Conservation (phyloP, 2,329 filamentous ascomycete genomes). For the Fusarium begoniae region DNA sequence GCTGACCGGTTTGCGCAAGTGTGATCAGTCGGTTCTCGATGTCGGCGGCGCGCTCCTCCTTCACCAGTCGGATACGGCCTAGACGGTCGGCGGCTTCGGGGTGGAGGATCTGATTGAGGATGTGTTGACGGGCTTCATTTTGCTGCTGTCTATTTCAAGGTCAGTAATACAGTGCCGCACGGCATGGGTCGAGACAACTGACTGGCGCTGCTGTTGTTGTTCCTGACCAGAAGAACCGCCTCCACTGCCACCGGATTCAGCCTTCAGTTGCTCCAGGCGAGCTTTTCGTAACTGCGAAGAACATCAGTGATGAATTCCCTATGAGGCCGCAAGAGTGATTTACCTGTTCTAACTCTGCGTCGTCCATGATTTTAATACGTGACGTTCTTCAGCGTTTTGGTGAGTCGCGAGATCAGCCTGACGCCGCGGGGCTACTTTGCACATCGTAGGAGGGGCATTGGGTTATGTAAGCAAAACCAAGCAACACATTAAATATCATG, state of each 20-base stretch:
- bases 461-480: constrained; percentile 16
- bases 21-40: constrained; percentile 93
- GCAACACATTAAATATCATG: neutral
- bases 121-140: constrained; percentile 76
- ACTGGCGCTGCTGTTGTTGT: constrained; percentile 69
- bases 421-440: constrained; percentile 31
- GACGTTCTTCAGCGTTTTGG: constrained; percentile 8
- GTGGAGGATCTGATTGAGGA: constrained; percentile 92
- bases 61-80: constrained; percentile 93
- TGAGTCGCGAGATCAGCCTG: constrained; percentile 32
- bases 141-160: constrained; percentile 51
- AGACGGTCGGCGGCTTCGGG: constrained; percentile 93
- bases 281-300: constrained; percentile 81
- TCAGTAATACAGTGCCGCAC: neutral
- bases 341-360: constrained; percentile 56
- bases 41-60: constrained; percentile 87
- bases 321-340: neutral
- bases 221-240: constrained; percentile 53
- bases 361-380: constrained; percentile 50
- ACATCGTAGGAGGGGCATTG: constrained; percentile 38
- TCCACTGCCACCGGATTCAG: constrained; percentile 66
- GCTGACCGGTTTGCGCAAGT: constrained; percentile 87
- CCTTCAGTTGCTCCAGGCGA: constrained; percentile 91
- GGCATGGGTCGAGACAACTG: neutral
- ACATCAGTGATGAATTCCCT: neutral